A percentile compares a stretch with the other conserved stretches of the same genome.
phyloP scores from a whole-genome alignment of 31 red algal species.

The Bonnemaisonia californica region DNA sequence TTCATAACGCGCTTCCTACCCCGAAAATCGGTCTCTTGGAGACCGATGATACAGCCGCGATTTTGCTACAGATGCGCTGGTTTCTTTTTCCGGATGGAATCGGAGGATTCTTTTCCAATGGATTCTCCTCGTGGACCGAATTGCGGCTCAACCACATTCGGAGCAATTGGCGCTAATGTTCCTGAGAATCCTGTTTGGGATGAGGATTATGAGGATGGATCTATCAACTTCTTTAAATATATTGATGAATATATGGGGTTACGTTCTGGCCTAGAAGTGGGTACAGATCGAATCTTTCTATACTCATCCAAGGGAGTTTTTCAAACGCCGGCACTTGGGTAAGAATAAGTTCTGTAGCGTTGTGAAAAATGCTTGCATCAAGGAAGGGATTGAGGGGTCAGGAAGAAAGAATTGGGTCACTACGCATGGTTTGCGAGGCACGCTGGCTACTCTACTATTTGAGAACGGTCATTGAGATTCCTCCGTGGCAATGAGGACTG shows the following conservation, averaged over 20 bases:
- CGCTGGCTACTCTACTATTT: neutral
- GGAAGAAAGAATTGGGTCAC: neutral
- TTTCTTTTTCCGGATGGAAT: too few relatives aligned
- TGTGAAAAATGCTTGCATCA: neutral
- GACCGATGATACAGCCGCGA: too few relatives aligned
- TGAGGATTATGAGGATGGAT: constrained; percentile 4
- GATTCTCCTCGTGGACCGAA: too few relatives aligned
- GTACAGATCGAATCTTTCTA: neutral
- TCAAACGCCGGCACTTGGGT: neutral
- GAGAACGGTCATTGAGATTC: neutral
- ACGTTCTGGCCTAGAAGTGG: neutral
- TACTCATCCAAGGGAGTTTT: neutral
- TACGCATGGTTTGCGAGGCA: neutral
- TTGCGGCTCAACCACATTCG: too few relatives aligned
- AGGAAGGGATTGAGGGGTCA: neutral
- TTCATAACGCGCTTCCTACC: too few relatives aligned
- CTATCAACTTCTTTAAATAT: constrained; percentile 4
- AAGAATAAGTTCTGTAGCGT: neutral
- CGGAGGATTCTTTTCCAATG: too few relatives aligned
- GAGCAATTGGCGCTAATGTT: neutral
- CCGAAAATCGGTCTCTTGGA: too few relatives aligned
- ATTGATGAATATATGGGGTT: constrained; percentile 8
- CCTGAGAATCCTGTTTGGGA: neutral
- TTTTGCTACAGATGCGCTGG: too few relatives aligned
- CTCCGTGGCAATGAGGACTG: neutral